Evolutionary conservation across 2,329 filamentous ascomycete species (phyloP).

Genomic region (Trichophyton mentagrophytes): DNA sequence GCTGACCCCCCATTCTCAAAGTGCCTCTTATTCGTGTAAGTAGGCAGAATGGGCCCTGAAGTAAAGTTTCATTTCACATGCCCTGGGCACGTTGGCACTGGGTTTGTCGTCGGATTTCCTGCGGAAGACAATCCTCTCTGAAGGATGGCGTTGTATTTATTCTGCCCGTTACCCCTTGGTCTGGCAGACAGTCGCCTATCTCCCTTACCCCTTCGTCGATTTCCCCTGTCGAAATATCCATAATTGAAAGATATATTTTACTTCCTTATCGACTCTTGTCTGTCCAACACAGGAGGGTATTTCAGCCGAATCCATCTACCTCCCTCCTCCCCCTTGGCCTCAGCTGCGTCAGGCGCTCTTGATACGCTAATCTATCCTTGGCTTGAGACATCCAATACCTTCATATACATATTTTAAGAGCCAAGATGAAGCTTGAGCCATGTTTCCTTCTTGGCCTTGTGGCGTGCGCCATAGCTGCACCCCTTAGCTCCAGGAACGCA

Average conservation of each 20-base stretch:
- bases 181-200: no score
- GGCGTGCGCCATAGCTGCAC: background rate
- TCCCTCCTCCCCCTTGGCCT: no score
- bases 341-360: no score
- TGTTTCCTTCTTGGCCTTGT: background rate
- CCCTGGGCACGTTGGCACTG: background rate
- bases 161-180: background rate
- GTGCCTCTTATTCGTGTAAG: background rate
- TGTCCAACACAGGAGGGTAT: background rate
- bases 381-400: background rate
- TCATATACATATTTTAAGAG: no score
- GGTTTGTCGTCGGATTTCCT: background rate
- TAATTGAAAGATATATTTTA: background rate
- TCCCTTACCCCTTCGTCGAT: background rate
- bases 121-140: background rate
- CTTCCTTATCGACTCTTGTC: background rate
- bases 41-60: background rate
- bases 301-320: no score
- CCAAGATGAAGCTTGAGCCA: background rate
- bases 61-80: slow-evolving; percentile 3
- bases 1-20: background rate
- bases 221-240: background rate
- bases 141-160: background rate
- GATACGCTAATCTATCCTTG: background rate
- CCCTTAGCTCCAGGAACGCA: background rate